Conservation (phyloP, 106 monocot genomes). For the Dendrobium catenatum region DNA sequence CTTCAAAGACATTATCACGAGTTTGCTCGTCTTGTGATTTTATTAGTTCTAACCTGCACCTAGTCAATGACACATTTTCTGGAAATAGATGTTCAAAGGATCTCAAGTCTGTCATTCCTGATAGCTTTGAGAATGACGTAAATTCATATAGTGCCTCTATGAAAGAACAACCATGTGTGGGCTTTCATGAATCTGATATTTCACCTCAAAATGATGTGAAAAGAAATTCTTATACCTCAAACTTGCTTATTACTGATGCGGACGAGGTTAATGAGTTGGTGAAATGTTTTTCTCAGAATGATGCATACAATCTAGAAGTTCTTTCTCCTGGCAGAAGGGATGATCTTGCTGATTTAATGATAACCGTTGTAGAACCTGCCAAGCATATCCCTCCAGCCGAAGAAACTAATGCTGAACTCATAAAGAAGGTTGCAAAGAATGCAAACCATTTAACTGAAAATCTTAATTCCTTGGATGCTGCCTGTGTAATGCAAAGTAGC, state of each 20-base stretch:
- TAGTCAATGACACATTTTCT: slow-evolving; percentile 17
- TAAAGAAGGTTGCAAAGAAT: not conserved
- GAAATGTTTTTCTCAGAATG: slow-evolving; percentile 5
- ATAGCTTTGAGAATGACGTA: slow-evolving; percentile 68
- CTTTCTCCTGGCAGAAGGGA: slow-evolving; percentile 9
- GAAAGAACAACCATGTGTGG: not conserved
- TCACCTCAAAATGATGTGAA: slow-evolving; percentile 5
- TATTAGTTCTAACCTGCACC: slow-evolving; percentile 3
- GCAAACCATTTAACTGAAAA: not conserved
- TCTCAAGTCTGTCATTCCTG: slow-evolving; percentile 36
- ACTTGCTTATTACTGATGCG: slow-evolving; percentile 8
- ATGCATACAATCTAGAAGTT: slow-evolving; percentile 9
- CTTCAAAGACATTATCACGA: not conserved
- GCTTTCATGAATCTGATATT: slow-evolving; percentile 11
- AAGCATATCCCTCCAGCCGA: slow-evolving; percentile 14
- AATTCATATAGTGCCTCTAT: slow-evolving; percentile 9
- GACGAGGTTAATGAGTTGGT: not conserved
- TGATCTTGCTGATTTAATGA: slow-evolving; percentile 20
- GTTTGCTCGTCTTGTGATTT: not conserved
- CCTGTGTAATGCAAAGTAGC: not conserved
- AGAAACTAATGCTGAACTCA: slow-evolving; percentile 13
- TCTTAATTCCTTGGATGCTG: slow-evolving; percentile 3
- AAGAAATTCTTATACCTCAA: slow-evolving; percentile 14
- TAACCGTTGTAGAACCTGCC: not conserved
- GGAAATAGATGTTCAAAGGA: slow-evolving; percentile 16